Percentiles rank a stretch among this genome's conserved stretches.
Conservation (phyloP, 2,329 filamentous ascomycete genomes). For the Trichoderma breve region DNA sequence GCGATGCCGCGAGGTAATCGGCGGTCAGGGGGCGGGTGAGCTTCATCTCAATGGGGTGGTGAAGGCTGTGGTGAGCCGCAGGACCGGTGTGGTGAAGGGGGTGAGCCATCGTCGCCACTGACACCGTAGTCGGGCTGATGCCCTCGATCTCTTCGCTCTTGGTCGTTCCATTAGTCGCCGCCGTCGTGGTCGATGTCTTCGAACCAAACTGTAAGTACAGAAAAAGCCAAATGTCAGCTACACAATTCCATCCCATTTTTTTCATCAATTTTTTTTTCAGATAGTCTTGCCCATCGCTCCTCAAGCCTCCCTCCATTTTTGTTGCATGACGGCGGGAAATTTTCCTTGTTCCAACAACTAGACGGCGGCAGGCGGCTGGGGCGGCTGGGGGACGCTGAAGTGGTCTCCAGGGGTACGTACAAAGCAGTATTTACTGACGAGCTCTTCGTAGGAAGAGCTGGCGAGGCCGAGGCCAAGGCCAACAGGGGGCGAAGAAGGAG, state of each 20-base stretch:
- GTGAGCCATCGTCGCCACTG: background rate
- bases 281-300: background rate
- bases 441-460: constrained; percentile 89
- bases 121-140: background rate
- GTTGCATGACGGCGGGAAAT: constrained; percentile 4
- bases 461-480: constrained; percentile 53
- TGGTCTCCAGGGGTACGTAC: constrained; percentile 68
- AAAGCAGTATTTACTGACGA: constrained; percentile 99
- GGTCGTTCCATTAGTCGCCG: constrained; percentile 39
- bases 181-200: constrained; percentile 52
- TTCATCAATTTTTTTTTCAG: constrained; percentile 15
- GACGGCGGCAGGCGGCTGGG: constrained; percentile 23
- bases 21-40: constrained; percentile 23
- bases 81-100: constrained; percentile 34
- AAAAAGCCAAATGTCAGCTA: constrained; percentile 36
- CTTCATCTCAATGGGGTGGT: constrained; percentile 22
- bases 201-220: constrained; percentile 55
- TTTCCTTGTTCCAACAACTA: constrained; percentile 21
- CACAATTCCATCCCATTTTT: constrained; percentile 33
- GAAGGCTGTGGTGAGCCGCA: constrained; percentile 45
- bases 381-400: constrained; percentile 28
- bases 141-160: constrained; percentile 6
- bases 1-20: constrained; percentile 24
- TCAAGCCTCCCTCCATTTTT: background rate
- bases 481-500: constrained; percentile 44